phyloP scores from a whole-genome alignment of 345 rosid species.

The Lagerstroemia speciosa region DNA sequence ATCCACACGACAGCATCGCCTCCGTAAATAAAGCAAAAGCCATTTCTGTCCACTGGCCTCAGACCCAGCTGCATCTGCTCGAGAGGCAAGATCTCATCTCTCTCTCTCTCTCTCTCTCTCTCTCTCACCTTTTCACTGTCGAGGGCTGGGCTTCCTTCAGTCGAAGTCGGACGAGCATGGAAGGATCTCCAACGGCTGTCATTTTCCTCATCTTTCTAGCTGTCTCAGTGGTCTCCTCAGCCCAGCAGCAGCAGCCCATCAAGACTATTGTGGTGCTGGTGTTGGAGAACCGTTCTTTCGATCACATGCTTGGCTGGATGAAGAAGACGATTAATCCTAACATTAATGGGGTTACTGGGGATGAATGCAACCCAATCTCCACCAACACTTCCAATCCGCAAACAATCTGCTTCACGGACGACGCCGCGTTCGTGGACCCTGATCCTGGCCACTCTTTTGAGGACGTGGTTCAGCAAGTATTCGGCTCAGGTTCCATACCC shows the following conservation, averaged over 20 bases:
- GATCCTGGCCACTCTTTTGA: slow-evolving; percentile 98
- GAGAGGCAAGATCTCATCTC: neutral
- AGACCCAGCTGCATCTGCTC: neutral
- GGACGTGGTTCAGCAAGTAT: slow-evolving; percentile 72
- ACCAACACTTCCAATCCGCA: slow-evolving; percentile 26
- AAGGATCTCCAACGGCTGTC: slow-evolving; percentile 2
- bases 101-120: neutral
- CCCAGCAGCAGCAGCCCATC: slow-evolving; percentile 37
- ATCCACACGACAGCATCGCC: neutral
- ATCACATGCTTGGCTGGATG: slow-evolving; percentile 94
- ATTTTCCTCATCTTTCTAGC: slow-evolving; percentile 12
- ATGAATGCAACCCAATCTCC: slow-evolving; percentile 76
- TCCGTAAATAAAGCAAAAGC: too few species aligned
- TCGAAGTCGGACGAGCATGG: neutral
- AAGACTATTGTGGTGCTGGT: slow-evolving; percentile 72
- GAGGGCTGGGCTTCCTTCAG: neutral
- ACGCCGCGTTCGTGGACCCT: slow-evolving; percentile 89
- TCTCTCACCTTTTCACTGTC: too few species aligned
- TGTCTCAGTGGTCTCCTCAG: slow-evolving; percentile 2
- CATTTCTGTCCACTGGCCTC: neutral
- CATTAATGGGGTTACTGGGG: slow-evolving; percentile 78
- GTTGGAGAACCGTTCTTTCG: slow-evolving; percentile 84
- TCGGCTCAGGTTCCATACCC: slow-evolving; percentile 58
- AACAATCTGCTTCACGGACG: slow-evolving; percentile 71
- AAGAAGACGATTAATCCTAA: slow-evolving; percentile 60